Evolutionary conservation across 352 stramenopile genomes (phyloP), one percentile per base, ranked within the genome.

Genomic region (Phytopythium chamaehyphon): DNA sequence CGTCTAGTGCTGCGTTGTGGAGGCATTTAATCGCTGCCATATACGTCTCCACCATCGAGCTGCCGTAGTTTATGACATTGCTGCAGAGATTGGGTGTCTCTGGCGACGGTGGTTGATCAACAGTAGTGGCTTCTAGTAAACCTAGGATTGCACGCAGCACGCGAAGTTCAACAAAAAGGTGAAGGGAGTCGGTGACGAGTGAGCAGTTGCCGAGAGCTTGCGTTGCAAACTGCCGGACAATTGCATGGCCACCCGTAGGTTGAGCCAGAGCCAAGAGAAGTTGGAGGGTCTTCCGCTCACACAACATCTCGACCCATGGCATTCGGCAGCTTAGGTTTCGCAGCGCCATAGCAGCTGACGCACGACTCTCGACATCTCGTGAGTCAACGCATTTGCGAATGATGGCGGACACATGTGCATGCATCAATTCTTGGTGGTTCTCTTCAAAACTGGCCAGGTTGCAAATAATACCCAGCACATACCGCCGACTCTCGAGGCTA

Each of bases 371-470:
- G 8, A 76, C 59, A 43, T 93, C 83, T 14, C 47, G 47, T 15
- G 64, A 54, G 44, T 90, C 80, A 24, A 85, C 72, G 52, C 89
- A 89, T 23, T 78, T 86, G 21, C 72, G 69, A 35, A 93, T 82
- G 6, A 88, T 61, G 15, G 89, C 76, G 15, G 66, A 66, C 23
- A 90, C 77, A 50, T 90, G 80, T 0, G 76, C 65, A 31, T 83
- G 70, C 60, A 93, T 90, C 37, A 93, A 76, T 40, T 93, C 80
- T 44, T 87, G 73, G 64, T 90, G 83, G 61, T 93, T 93, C 45
- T 72, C 66, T 16, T 89, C 77, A 54, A 81, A 86, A 36, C 72
- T 83, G 3, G 77, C 73, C 40, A 93, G 55, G 45, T 93, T 93
- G 52, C 79, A 90, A 24, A 90, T 71, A 38, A 90, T 87, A 21